Conservation (phyloP, 2,329 filamentous ascomycete species). For the Penicillium frequentans region DNA sequence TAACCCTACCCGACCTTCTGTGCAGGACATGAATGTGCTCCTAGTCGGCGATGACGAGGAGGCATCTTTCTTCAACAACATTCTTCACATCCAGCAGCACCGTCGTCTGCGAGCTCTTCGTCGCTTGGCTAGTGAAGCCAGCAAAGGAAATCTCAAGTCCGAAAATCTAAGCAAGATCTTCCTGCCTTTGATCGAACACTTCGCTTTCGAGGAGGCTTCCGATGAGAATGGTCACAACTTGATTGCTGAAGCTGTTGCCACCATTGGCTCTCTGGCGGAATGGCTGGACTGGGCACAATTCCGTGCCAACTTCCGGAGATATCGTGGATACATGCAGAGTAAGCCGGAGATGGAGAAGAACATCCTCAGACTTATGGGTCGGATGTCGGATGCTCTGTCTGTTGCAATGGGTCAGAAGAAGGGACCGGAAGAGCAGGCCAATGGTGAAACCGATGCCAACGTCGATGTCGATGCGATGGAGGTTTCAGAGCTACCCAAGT, state of each 20-base stretch:
- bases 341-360: slow-evolving; percentile 84
- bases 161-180: slow-evolving; percentile 83
- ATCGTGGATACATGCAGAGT: slow-evolving; percentile 75
- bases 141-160: slow-evolving; percentile 64
- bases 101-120: slow-evolving; percentile 81
- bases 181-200: slow-evolving; percentile 89
- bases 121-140: slow-evolving; percentile 69
- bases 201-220: slow-evolving; percentile 79
- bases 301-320: slow-evolving; percentile 78
- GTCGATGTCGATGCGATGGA: slow-evolving; percentile 31
- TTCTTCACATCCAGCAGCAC: slow-evolving; percentile 85
- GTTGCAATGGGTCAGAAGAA: slow-evolving; percentile 47
- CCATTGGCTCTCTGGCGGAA: slow-evolving; percentile 71
- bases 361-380: slow-evolving; percentile 77
- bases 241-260: slow-evolving; percentile 79
- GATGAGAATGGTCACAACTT: slow-evolving; percentile 78
- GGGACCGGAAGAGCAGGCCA: slow-evolving; percentile 12
- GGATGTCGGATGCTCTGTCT: slow-evolving; percentile 74
- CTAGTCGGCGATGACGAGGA: slow-evolving; percentile 73
- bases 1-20: slow-evolving; percentile 67
- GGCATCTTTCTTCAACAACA: slow-evolving; percentile 86
- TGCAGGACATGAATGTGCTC: slow-evolving; percentile 73
- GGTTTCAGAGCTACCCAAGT: slow-evolving; percentile 31
- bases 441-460: slow-evolving; percentile 23
- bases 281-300: slow-evolving; percentile 91